A percentile compares a stretch with the other conserved stretches of the same genome.
Evolutionary conservation across 148 eudicot species (phyloP).

Genomic region (Silene uniflora): DNA sequence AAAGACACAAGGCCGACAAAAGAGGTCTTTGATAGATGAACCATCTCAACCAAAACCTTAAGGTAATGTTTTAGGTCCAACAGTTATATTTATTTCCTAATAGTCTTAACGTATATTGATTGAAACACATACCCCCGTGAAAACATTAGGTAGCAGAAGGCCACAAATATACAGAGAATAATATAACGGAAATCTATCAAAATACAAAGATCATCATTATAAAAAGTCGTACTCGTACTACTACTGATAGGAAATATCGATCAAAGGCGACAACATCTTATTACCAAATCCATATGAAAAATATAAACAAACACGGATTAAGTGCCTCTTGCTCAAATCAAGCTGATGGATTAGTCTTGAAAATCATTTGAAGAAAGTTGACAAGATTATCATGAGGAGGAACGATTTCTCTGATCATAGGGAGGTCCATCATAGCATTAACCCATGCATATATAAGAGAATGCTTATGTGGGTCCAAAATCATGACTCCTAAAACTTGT

Average conservation of each 20-base stretch:
- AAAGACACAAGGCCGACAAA: no score
- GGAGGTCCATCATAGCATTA: slow-evolving; percentile 17
- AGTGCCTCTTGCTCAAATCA: neutral
- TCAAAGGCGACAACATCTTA: neutral
- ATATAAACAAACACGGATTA: neutral
- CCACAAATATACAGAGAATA: no score
- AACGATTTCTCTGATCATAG: slow-evolving; percentile 23
- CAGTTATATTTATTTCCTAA: no score
- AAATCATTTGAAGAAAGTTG: slow-evolving; percentile 11
- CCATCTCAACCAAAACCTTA: no score
- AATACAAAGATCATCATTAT: no score
- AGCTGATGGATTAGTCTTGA: neutral
- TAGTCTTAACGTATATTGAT: no score
- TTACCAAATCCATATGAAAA: neutral
- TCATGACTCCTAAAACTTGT: slow-evolving; percentile 22
- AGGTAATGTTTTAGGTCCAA: no score
- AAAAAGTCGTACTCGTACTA: neutral
- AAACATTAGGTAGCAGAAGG: no score
- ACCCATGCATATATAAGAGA: slow-evolving; percentile 27
- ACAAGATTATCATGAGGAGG: slow-evolving; percentile 30
- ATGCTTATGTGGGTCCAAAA: slow-evolving; percentile 27
- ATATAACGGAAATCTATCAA: no score
- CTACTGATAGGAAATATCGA: neutral
- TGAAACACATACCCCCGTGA: no score
- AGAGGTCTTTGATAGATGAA: neutral